Percentiles rank a stretch among this genome's conserved stretches.
phyloP scores from a whole-genome alignment of 176 grass and related monocot species.

The Zea luxurians region DNA sequence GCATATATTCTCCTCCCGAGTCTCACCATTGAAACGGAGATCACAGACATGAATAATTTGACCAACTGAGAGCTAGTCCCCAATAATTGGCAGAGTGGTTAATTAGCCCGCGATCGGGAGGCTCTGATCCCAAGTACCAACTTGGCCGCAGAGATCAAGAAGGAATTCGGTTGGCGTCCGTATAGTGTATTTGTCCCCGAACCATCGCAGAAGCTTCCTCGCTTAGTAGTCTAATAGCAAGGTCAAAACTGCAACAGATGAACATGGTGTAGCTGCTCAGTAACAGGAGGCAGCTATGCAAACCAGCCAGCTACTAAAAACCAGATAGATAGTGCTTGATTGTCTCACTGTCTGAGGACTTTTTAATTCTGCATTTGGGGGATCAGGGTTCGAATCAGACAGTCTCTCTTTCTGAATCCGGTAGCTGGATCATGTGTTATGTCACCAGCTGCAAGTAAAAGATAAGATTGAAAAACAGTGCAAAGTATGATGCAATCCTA shows the following conservation, averaged over 20 bases:
- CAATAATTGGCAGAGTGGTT: constrained; percentile 45
- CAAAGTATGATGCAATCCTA: not conserved
- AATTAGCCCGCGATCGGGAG: constrained; percentile 36
- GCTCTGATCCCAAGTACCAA: constrained; percentile 46
- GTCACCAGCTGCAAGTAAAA: not conserved
- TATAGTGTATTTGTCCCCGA: constrained; percentile 2
- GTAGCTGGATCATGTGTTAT: constrained; percentile 21
- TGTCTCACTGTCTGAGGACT: not conserved
- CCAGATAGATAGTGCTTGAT: not conserved
- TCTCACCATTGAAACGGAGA: constrained; percentile 21
- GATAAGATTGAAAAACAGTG: not conserved
- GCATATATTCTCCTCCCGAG: constrained; percentile 21
- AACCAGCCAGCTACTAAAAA: not conserved
- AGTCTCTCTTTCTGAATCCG: constrained; percentile 2
- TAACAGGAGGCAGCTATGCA: not conserved
- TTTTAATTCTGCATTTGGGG: not conserved
- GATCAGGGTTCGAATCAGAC: constrained; percentile 4
- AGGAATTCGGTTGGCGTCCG: constrained; percentile 37
- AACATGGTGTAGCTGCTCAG: constrained; percentile 6
- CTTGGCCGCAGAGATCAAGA: constrained; percentile 44
- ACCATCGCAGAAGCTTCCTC: constrained; percentile 50
- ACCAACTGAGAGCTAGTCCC: constrained; percentile 19
- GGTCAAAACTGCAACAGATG: constrained; percentile 44
- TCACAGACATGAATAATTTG: constrained; percentile 30
- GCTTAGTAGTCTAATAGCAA: constrained; percentile 40